Evolutionary conservation across 768 basidiomycete species (phyloP), one percentile per base, ranked within the genome.

Genomic region (Boletus rubescentipes): DNA sequence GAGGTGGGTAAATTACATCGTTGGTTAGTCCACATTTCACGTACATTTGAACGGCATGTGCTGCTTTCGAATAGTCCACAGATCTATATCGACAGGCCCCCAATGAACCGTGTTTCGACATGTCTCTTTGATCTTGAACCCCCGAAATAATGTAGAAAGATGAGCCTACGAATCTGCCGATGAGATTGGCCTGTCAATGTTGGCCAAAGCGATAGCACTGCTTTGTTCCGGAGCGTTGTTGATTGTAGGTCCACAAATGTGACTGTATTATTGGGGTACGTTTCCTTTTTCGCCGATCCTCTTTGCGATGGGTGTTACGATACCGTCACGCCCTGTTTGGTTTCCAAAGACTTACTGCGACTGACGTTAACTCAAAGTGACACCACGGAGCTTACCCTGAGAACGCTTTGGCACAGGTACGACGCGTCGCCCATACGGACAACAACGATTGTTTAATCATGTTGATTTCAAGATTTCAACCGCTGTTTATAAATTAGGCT

Each of bases 191-290:
- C 14, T 16, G 26, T 37, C 15, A 29, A 4, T 12, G 29, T 14
- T 12, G 55, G 45, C 12, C 55, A 51, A 52, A 51, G 48, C 55
- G 32, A 12, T 14, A 11, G 16, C 2, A 9, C 29, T 35, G 47
- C 56, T 51, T 58, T 58, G 40, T 51, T 34, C 47, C 26, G 18
- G 18, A 29, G 31, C 46, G 35, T 20, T 2, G 9, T 23, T 36
- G 26, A 31, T 58, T 38, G 40, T 58, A 15, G 21, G 55, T 58
- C 41, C 55, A 51, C 16, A 20, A 4, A 51, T 8, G 9, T 34
- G 35, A 16, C 12, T 52, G 8, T 37, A 23, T 12, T 20, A 29
- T 31, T 26, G 21, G 20, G 11, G 5, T 47, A 10, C 26, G n/a
- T 40, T 35, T 23, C 41, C 18, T 10, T 32, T 23, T 42, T 18